Base-by-base conservation (phyloP, 257 asterid genomes). In the Capsicum rhomboideum region DNA sequence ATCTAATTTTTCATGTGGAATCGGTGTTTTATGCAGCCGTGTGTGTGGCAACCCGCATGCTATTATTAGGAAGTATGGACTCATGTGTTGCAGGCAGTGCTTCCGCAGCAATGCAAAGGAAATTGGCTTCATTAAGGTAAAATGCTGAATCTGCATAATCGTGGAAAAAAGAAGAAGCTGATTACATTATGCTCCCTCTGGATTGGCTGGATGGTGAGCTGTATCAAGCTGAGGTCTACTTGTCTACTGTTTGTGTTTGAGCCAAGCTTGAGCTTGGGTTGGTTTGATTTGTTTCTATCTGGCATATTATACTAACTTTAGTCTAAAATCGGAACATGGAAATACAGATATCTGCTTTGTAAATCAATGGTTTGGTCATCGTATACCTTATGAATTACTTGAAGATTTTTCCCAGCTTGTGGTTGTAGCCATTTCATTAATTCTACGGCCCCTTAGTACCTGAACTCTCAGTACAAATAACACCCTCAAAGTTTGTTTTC, bases 41-140 rank as follows among this genome's bases (percentile, higher is more conserved):
- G 86, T 83, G 0, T 83, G 86, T 28, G 86, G 86, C 1, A 83
- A 83, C 53, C 69, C 86, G 58, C 86, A 83, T 83, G 86, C 75
- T 11, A 71, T 83, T 28, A 83, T 83, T 18, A 83, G 86, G 8
- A 83, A 83, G 82, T 83, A 83, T 34, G 86, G 86, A 26, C 82
- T 83, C 58, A 83, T 83, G 86, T 83, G 86, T 59, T 83, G 86
- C 83, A 74, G 86, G n/a, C 86, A 83, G 64, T 83, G 86, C 77
- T 83, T 83, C 86, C 86, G 86, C 75, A 55, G 75, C 78, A 83
- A 83, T 37, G 86, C 86, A 1, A 83, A 83, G 83, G 86, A 83
- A 31, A 83, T 83, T 17, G 86, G 86, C 18, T 83, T 83, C 78
- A 83, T 83, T 26, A 83, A 83, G 86, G 85, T 83, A 80, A 26